phyloP scores from a whole-genome alignment of 192 early-diverging fungal species.

The Phycomyces nitens region DNA sequence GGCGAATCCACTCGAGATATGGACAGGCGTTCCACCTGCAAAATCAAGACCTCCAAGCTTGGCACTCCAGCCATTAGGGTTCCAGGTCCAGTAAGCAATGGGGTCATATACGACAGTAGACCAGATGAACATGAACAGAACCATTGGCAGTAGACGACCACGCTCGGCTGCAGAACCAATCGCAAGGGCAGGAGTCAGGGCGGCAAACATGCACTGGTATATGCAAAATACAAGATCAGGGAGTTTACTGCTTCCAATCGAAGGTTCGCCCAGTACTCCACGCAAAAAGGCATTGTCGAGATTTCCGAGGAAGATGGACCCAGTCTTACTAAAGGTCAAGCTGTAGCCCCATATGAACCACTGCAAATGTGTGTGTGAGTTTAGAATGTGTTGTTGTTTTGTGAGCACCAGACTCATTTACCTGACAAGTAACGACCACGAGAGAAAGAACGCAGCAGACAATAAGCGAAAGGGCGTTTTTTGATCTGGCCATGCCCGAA shows the following conservation, averaged over 20 bases:
- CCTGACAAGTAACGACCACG: conserved; percentile 75
- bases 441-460: conserved; percentile 78
- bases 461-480: conserved; percentile 89
- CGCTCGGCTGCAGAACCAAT: conserved; percentile 91
- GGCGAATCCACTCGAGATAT: conserved; percentile 86
- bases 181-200: conserved; percentile 88
- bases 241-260: conserved; percentile 55
- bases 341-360: conserved; percentile 93
- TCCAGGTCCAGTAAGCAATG: conserved; percentile 94
- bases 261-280: conserved; percentile 46
- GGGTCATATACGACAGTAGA: conserved; percentile 89
- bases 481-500: conserved; percentile 87
- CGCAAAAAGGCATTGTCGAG: conserved; percentile 70
- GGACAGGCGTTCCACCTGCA: conserved; percentile 95
- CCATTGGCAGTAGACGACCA: conserved; percentile 76
- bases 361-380: conserved; percentile 35
- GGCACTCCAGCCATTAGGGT: conserved; percentile 77
- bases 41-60: conserved; percentile 84
- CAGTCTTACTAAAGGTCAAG: conserved; percentile 77
- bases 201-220: conserved; percentile 90
- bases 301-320: conserved; percentile 75
- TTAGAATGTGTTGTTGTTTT: conserved; percentile 23
- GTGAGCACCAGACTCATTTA: conserved; percentile 56
- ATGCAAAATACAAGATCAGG: conserved; percentile 77
- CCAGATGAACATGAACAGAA: conserved; percentile 93